Conservation (phyloP, 2,329 filamentous ascomycete genomes). For the Exophiala xenobiotica region DNA sequence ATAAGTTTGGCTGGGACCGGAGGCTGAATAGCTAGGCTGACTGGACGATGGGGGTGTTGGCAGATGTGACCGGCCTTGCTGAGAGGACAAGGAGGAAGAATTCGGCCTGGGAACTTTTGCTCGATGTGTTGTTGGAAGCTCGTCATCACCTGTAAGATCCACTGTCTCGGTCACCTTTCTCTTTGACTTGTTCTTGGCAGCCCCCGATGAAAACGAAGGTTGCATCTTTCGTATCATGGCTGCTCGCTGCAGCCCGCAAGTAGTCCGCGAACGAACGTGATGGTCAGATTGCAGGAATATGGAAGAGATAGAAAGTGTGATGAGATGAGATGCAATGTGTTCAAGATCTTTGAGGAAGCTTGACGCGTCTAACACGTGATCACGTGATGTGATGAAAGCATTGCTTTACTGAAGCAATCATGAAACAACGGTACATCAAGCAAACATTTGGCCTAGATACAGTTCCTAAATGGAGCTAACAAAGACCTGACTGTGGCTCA, state of each 20-base stretch:
- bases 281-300: neutral
- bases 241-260: neutral
- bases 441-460: neutral
- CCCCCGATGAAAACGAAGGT: neutral
- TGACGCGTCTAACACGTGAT: conserved; percentile 1
- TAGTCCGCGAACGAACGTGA: neutral
- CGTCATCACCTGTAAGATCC: conserved; percentile 24
- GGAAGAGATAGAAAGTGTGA: neutral
- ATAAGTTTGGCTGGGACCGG: conserved; percentile 7
- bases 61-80: conserved; percentile 13
- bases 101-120: conserved; percentile 11
- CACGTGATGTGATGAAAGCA: neutral
- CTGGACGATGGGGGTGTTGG: conserved; percentile 26
- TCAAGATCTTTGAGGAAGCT: neutral
- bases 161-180: conserved; percentile 13
- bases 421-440: neutral
- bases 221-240: neutral
- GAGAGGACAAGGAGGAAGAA: conserved; percentile 8
- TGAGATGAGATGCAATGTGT: too few species aligned
- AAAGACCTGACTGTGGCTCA: too few species aligned
- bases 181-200: conserved; percentile 15
- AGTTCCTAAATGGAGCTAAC: neutral
- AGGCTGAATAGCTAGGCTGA: conserved; percentile 11
- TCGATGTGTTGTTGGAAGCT: conserved; percentile 2
- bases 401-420: neutral